A percentile compares a stretch with the other conserved stretches of the same genome.
Conservation (phyloP, 176 grass and related monocot species). For the Metroxylon sagu region DNA sequence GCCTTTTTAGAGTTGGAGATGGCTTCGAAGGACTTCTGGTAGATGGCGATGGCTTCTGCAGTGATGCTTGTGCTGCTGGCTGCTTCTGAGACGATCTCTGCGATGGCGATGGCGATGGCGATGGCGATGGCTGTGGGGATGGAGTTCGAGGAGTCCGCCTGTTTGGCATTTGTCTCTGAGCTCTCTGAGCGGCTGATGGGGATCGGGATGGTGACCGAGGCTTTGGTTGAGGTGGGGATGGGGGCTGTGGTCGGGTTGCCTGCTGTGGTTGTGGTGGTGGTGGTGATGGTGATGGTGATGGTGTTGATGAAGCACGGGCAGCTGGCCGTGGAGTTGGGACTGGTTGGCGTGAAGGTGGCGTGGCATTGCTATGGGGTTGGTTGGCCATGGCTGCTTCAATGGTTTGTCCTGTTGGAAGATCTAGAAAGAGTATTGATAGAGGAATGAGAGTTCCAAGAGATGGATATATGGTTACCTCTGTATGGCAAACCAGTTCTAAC, state of each 20-base stretch:
- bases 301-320: too few relatives aligned
- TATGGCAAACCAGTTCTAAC: too few relatives aligned
- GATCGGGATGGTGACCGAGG: slow-evolving; percentile 1
- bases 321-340: neutral
- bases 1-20: neutral
- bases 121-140: neutral
- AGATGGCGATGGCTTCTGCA: neutral
- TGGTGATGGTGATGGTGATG: too few relatives aligned
- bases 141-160: slow-evolving; percentile 1
- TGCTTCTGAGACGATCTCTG: neutral
- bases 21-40: neutral
- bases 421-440: too few relatives aligned
- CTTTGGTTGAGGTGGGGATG: too few relatives aligned
- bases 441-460: too few relatives aligned
- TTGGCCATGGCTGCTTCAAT: slow-evolving; percentile 7
- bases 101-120: neutral
- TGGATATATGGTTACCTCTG: too few relatives aligned
- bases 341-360: neutral
- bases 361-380: neutral
- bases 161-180: too few relatives aligned
- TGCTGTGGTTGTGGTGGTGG: too few relatives aligned
- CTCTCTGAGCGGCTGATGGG: neutral
- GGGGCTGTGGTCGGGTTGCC: too few relatives aligned
- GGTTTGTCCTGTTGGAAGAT: too few relatives aligned
- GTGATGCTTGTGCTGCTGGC: neutral